Evolutionary conservation across 2,329 filamentous ascomycete genomes (phyloP).

Genomic region (Neonectria neomacrospora): DNA sequence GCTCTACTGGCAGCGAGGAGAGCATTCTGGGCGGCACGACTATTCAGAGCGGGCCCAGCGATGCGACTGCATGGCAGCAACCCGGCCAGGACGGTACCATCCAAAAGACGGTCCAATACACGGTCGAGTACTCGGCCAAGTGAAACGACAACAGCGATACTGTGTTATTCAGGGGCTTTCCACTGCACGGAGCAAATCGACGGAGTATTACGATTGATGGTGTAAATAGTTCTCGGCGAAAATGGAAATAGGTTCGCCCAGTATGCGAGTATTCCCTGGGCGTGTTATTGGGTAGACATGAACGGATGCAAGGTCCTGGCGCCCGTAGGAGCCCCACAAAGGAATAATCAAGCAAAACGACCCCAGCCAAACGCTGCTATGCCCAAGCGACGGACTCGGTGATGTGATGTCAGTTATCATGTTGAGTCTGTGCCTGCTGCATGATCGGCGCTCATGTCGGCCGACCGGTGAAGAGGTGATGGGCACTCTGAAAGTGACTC

Average conservation of each 20-base stretch:
- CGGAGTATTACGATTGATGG: conserved; percentile 21
- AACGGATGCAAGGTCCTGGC: conserved; percentile 14
- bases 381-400: background rate
- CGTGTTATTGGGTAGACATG: conserved; percentile 5
- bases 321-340: background rate
- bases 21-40: conserved; percentile 33
- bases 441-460: conserved; percentile 13
- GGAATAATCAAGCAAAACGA: background rate
- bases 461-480: conserved; percentile 16
- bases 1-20: conserved; percentile 42
- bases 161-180: background rate
- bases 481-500: background rate
- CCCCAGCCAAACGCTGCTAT: background rate
- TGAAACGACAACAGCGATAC: background rate
- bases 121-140: conserved; percentile 33
- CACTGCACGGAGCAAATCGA: background rate
- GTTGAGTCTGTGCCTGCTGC: background rate
- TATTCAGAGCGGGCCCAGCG: conserved; percentile 20
- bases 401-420: background rate
- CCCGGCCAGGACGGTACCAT: conserved; percentile 26
- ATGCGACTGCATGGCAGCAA: conserved; percentile 21
- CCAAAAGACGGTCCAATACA: conserved; percentile 36
- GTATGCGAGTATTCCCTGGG: background rate
- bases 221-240: conserved; percentile 13
- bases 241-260: conserved; percentile 8